Conservation (phyloP, 208 protist genomes). For the Acanthamoeba rhysodes region DNA sequence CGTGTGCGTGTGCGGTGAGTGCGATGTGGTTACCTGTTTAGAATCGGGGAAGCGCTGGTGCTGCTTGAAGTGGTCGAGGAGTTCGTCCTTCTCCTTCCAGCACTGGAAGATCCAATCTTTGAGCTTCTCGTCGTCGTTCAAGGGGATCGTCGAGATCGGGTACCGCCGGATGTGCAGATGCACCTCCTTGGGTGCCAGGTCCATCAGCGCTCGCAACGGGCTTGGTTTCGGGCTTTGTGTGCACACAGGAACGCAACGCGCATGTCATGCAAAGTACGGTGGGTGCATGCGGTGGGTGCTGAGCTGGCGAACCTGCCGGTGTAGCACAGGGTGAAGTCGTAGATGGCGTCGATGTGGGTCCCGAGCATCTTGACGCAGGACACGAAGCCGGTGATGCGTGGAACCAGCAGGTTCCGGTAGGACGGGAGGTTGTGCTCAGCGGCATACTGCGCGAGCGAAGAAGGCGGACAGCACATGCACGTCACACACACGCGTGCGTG, state of each 20-base stretch:
- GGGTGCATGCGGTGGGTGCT: too few species aligned
- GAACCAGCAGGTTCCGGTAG: constrained; percentile 73
- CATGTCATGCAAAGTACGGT: too few species aligned
- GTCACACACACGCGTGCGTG: not conserved
- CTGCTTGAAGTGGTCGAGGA: constrained; percentile 56
- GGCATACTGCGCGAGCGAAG: not conserved
- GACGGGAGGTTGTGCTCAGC: constrained; percentile 44
- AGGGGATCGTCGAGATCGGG: constrained; percentile 26
- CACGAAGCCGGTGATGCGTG: constrained; percentile 68
- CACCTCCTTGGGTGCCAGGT: constrained; percentile 9
- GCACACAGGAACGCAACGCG: not conserved
- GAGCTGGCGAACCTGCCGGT: not conserved
- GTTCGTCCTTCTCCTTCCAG: constrained; percentile 61
- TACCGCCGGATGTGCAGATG: constrained; percentile 60
- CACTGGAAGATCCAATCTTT: constrained; percentile 52
- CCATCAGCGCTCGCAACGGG: constrained; percentile 43
- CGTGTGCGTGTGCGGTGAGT: not conserved
- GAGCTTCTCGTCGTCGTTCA: not conserved
- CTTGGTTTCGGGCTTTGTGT: not conserved
- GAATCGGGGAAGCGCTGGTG: constrained; percentile 38
- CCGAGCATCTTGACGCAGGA: constrained; percentile 55
- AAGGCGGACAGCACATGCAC: not conserved
- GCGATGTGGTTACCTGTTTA: not conserved
- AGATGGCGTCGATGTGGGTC: constrained; percentile 68
- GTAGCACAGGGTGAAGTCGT: constrained; percentile 72